These are phyloP conservation scores for Rutstroemia sp. DNA, from an alignment of 2,329 filamentous ascomycete species.

Conservation along the genomic window DNA sequence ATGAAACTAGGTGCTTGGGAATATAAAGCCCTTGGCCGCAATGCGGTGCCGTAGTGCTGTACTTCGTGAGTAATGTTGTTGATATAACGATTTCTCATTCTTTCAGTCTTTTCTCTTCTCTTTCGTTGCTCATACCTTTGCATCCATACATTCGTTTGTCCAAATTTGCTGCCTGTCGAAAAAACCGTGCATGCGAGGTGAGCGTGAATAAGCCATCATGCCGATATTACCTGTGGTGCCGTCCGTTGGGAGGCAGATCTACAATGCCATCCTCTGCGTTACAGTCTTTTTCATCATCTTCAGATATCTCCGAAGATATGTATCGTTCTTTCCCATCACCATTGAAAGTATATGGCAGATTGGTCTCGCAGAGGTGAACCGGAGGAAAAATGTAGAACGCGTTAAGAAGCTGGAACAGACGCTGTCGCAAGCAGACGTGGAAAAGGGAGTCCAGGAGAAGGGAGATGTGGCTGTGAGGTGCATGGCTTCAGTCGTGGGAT, in stretches of 20 bases:
- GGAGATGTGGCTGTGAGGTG: constrained; percentile 8
- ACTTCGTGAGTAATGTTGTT: no score
- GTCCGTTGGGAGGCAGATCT: constrained; percentile 1
- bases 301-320: constrained; percentile 9
- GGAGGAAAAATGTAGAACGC: constrained; percentile 12
- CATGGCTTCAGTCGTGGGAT: constrained; percentile 15
- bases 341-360: constrained; percentile 17
- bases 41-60: no score
- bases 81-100: no score
- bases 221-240: constrained; percentile 1
- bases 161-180: not conserved
- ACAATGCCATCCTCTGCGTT: constrained; percentile 11
- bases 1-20: no score
- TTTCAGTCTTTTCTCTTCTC: not conserved
- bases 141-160: not conserved
- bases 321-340: constrained; percentile 12
- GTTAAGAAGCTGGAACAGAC: constrained; percentile 9
- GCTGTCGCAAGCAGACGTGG: constrained; percentile 8
- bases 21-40: no score
- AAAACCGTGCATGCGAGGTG: not conserved
- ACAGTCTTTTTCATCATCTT: constrained; percentile 10
- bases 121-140: not conserved
- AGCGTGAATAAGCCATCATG: not conserved
- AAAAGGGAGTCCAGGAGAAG: constrained; percentile 10
- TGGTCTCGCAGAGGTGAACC: constrained; percentile 13